These are phyloP conservation scores for Trametes sp. DNA, from an alignment of 1,284 basidiomycete species.

Conservation along the genomic window DNA sequence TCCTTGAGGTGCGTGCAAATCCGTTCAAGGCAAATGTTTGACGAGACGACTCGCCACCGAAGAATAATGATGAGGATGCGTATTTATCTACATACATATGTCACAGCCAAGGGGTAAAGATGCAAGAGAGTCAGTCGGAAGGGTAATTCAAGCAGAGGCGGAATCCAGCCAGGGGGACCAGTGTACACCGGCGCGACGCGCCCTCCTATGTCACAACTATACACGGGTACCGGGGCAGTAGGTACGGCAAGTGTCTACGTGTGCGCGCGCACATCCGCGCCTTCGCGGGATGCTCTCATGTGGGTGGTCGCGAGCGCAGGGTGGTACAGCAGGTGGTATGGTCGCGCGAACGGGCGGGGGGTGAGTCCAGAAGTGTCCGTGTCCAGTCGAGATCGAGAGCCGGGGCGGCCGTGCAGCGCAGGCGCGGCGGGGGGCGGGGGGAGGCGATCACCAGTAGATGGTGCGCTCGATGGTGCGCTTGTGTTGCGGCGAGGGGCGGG, in stretches of 20 bases:
- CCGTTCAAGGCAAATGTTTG: neutral
- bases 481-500: slow-evolving; percentile 50
- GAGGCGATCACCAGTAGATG: slow-evolving; percentile 66
- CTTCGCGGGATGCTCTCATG: neutral
- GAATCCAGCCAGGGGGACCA: slow-evolving; percentile 1
- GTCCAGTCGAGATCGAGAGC: slow-evolving; percentile 2
- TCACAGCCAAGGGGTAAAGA: neutral
- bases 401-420: neutral
- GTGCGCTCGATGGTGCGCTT: slow-evolving; percentile 67
- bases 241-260: neutral
- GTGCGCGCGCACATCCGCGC: neutral
- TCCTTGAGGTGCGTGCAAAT: too few species aligned
- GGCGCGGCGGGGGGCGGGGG: neutral
- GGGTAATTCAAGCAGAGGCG: neutral
- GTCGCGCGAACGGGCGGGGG: neutral
- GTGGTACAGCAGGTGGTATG: neutral
- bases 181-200: slow-evolving; percentile 12
- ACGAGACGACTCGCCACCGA: neutral
- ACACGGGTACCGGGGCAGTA: neutral
- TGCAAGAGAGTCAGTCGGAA: neutral
- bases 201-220: slow-evolving; percentile 20
- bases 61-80: slow-evolving; percentile 13
- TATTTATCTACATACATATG: slow-evolving; percentile 32
- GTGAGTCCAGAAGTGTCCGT: neutral
- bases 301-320: too few species aligned